A percentile compares a stretch with the other conserved stretches of the same genome.
Evolutionary conservation across 352 stramenopile species (phyloP).

Genomic region (Globisporangium takayamanum): DNA sequence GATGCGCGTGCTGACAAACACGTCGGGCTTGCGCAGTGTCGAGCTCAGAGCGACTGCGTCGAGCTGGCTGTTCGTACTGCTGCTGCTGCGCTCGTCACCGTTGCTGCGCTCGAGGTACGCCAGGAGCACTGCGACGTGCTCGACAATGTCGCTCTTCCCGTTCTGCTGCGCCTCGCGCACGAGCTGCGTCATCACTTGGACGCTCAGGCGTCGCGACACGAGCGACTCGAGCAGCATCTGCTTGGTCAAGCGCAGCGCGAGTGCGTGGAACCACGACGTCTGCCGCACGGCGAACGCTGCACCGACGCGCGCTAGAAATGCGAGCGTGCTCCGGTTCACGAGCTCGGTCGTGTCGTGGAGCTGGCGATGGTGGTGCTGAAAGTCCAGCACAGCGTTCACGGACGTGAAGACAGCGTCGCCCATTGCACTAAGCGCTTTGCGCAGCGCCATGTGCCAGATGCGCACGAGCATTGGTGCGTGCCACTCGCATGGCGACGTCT

Average conservation of each 20-base stretch:
- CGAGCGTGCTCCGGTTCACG: conserved; percentile 47
- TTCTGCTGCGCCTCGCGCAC: conserved; percentile 26
- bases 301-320: conserved; percentile 41
- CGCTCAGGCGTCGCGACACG: conserved; percentile 36
- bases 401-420: conserved; percentile 39
- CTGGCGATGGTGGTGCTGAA: conserved; percentile 28
- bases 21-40: conserved; percentile 2
- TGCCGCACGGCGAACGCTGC: conserved; percentile 24
- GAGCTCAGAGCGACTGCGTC: not conserved
- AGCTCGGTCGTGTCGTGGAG: conserved; percentile 23
- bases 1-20: conserved; percentile 24
- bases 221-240: conserved; percentile 47
- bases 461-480: conserved; percentile 47
- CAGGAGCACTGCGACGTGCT: conserved; percentile 32
- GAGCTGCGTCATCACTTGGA: conserved; percentile 32
- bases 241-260: conserved; percentile 47
- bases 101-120: conserved; percentile 22
- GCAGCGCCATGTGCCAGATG: conserved; percentile 55
- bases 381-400: conserved; percentile 49
- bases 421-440: conserved; percentile 29
- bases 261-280: conserved; percentile 25
- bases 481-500: conserved; percentile 53
- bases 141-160: conserved; percentile 16
- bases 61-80: not conserved
- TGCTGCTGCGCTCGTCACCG: not conserved